These are phyloP conservation scores for Vitis hybrid DNA, from an alignment of 177 flowering plant genomes.

Conservation along the genomic window DNA sequence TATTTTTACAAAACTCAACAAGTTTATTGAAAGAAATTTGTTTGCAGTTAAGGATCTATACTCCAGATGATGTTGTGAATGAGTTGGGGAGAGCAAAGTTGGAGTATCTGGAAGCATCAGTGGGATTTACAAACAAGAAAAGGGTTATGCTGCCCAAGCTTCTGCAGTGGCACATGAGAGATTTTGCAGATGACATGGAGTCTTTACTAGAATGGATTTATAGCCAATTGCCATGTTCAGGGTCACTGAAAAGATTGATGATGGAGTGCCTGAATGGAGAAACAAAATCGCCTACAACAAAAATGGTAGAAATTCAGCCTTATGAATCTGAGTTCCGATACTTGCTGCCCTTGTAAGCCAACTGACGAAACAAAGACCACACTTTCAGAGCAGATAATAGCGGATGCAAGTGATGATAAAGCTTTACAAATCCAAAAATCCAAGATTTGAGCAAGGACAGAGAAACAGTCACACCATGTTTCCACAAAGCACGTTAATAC, in stretches of 20 bases:
- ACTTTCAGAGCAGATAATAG: too few relatives aligned
- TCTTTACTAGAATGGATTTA: conserved; percentile 89
- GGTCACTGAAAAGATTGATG: conserved; percentile 55
- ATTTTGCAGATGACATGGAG: conserved; percentile 84
- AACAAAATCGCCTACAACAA: conserved; percentile 34
- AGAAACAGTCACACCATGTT: too few relatives aligned
- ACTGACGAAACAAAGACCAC: too few relatives aligned
- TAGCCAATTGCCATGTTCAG: conserved; percentile 74
- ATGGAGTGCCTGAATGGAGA: conserved; percentile 72
- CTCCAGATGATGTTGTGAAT: conserved; percentile 66
- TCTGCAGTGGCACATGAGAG: conserved; percentile 84
- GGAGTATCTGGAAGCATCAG: conserved; percentile 84
- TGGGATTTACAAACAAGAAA: conserved; percentile 73
- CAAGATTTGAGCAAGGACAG: too few relatives aligned
- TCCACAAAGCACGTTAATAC: neutral
- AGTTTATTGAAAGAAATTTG: conserved; percentile 1
- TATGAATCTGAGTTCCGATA: conserved; percentile 83
- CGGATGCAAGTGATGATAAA: too few relatives aligned
- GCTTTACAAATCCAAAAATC: too few relatives aligned
- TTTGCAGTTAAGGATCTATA: conserved; percentile 77
- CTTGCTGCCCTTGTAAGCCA: conserved; percentile 39
- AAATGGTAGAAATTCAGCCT: conserved; percentile 68
- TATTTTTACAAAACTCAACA: neutral
- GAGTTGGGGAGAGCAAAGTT: conserved; percentile 77
- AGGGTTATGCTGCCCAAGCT: conserved; percentile 82